Evolutionary conservation across 208 protist species (phyloP), one percentile per base, ranked within the genome.

Genomic region (Leishmania tarentolae): DNA sequence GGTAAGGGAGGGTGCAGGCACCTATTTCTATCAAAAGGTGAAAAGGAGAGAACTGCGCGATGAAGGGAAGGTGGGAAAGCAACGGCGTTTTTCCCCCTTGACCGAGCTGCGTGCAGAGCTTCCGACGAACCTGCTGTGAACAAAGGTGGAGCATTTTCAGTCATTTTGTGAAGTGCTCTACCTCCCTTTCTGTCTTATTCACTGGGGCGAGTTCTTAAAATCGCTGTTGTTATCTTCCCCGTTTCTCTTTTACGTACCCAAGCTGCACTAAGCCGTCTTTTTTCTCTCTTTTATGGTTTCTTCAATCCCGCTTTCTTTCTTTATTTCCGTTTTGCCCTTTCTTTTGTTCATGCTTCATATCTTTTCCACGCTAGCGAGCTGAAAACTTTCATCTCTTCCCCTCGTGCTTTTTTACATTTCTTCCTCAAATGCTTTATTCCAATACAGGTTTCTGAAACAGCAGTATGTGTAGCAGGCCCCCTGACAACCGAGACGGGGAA

Each of bases 261-360:
- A 44, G 65, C 42, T 37, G 35, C 31, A 42, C 7, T 78, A 59
- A 28, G 52, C 47, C 59, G 63, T 59, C n/a, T 82, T 76, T 46
- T 69, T 82, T 21, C 63, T 40, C 52, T 7, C 1, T 40, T 74
- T 40, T 46, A 13, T 46, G 31, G 5, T 72, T 37, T 53, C 31
- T 44, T 47, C 47, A 0, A 50, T 42, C 35, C 24, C 37, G 46
- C 70, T 75, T 77, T 76, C 78, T 66, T 68, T 37, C 83, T 40
- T 79, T 50, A 47, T 65, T 80, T 9, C 42, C 47, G 65, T 63
- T 76, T 66, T 77, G n/a, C 61, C 44, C 70, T 24, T 74, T 68
- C 59, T 50, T 66, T 37, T 52, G 46, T 44, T 42, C 46, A 59
- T 59, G 71, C 47, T 42, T 75, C 46, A 74, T 74, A 8, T 74